These are phyloP conservation scores for Kodamaea anthophila DNA, from an alignment of 1,139 yeast genomes.

Conservation along the genomic window DNA sequence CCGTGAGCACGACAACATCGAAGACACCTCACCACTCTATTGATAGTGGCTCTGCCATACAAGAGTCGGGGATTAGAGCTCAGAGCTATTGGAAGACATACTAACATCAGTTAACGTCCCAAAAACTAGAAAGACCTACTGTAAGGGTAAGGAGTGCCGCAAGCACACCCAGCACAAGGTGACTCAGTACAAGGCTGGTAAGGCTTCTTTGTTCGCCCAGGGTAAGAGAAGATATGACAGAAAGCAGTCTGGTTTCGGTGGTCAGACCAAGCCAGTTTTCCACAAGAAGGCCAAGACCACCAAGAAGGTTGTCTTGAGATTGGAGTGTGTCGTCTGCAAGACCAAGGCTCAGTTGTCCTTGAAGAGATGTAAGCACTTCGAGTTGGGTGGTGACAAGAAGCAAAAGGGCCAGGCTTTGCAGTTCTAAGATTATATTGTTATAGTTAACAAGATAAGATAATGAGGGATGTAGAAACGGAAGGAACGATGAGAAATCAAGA, in stretches of 20 bases:
- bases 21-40: no score
- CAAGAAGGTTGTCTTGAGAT: constrained; percentile 98
- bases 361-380: constrained; percentile 99
- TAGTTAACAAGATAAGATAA: constrained; percentile 1
- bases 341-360: constrained; percentile 96
- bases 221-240: constrained; percentile 99
- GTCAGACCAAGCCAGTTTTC: constrained; percentile 99
- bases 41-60: no score
- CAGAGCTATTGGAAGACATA: no score
- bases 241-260: constrained; percentile 99
- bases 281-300: constrained; percentile 99
- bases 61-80: no score
- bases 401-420: constrained; percentile 99
- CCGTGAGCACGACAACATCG: no score
- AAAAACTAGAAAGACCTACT: constrained; percentile 99
- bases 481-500: background rate
- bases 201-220: constrained; percentile 98
- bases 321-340: constrained; percentile 98
- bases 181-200: constrained; percentile 99
- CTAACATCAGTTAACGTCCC: constrained; percentile 91
- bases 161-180: constrained; percentile 99
- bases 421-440: constrained; percentile 48
- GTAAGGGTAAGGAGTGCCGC: constrained; percentile 98
- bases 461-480: background rate
- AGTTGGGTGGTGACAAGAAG: constrained; percentile 99